Conservation (phyloP, 2,329 filamentous ascomycete species). For the Microsporum ferrugineum region DNA sequence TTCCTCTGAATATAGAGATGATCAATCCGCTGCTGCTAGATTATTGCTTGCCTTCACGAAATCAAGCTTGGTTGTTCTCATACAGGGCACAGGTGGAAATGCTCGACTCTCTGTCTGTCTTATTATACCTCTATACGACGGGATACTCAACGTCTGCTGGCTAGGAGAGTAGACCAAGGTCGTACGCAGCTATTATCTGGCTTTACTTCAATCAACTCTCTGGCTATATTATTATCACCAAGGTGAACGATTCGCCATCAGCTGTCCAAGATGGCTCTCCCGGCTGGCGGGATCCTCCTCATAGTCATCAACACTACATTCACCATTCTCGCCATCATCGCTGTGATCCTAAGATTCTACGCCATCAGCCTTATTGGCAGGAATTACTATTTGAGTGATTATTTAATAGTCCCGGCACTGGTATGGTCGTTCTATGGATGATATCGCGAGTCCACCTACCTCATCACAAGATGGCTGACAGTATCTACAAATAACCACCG, state of each 20-base stretch:
- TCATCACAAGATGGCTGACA: neutral
- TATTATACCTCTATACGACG: neutral
- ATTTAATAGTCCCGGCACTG: neutral
- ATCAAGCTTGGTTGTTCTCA: neutral
- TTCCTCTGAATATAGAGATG: neutral
- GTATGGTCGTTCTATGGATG: neutral
- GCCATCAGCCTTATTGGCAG: neutral
- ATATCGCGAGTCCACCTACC: neutral
- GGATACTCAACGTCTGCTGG: neutral
- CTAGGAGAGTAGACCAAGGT: neutral
- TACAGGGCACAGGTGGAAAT: neutral
- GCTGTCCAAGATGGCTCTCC: neutral
- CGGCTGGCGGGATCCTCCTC: neutral
- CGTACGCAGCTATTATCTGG: neutral
- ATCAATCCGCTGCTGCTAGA: too few relatives aligned
- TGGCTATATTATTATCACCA: neutral
- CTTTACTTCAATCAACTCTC: neutral
- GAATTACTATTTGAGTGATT: neutral
- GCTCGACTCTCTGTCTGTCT: neutral
- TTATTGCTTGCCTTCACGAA: neutral
- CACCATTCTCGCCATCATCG: neutral
- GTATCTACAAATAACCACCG: neutral
- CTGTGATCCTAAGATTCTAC: constrained; percentile 3
- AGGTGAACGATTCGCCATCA: neutral
- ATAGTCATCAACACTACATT: neutral